Evolutionary conservation across 2,329 filamentous ascomycete genomes (phyloP).

Genomic region (Aspergillus novofumigatus): DNA sequence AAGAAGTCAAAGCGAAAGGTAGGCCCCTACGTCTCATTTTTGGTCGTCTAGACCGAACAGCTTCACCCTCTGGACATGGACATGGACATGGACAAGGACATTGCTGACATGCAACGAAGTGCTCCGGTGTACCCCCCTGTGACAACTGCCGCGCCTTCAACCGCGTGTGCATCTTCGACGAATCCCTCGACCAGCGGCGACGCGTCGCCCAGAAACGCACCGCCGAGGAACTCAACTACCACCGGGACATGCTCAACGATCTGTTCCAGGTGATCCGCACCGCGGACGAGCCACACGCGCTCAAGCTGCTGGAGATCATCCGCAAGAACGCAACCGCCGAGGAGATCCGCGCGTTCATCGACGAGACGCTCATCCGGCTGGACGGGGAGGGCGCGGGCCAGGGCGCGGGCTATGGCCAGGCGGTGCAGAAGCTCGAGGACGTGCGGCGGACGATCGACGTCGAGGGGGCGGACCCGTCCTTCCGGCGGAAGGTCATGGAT

Average conservation of each 20-base stretch:
- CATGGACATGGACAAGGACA: no score
- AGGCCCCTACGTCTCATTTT: neutral
- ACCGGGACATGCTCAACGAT: conserved; percentile 36
- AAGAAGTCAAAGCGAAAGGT: conserved; percentile 39
- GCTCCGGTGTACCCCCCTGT: conserved; percentile 36
- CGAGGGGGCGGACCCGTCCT: conserved; percentile 28
- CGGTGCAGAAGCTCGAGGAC: conserved; percentile 25
- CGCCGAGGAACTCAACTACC: conserved; percentile 37
- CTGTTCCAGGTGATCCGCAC: conserved; percentile 33
- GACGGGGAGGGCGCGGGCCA: conserved; percentile 4
- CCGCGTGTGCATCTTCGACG: conserved; percentile 52
- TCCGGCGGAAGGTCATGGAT: conserved; percentile 39
- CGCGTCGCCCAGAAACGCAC: conserved; percentile 39
- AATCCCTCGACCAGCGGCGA: conserved; percentile 52
- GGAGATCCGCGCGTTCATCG: conserved; percentile 34
- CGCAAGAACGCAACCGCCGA: conserved; percentile 30
- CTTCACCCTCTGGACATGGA: no score
- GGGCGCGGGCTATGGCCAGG: neutral
- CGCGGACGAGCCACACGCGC: conserved; percentile 26
- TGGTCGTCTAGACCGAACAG: no score
- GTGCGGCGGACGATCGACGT: conserved; percentile 25
- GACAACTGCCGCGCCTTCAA: conserved; percentile 35
- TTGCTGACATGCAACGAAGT: conserved; percentile 21
- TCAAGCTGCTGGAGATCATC: conserved; percentile 32
- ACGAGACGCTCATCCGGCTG: conserved; percentile 24